These are phyloP conservation scores for Kazachstania kunashirensis DNA, from an alignment of 805 yeast species.

Conservation along the genomic window DNA sequence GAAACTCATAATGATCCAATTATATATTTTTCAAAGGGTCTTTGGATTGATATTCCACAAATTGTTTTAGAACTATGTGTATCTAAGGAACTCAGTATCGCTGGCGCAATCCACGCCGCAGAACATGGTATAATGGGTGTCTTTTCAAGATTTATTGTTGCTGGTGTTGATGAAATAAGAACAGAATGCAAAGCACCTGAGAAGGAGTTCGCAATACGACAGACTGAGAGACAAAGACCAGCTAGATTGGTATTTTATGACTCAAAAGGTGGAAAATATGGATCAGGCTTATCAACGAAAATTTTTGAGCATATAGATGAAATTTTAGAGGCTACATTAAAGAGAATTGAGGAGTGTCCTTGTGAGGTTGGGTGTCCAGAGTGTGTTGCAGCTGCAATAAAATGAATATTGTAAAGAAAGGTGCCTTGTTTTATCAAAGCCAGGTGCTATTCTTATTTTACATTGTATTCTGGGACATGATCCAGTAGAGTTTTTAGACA, in stretches of 20 bases:
- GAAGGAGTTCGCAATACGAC: slow-evolving; percentile 78
- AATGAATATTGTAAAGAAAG: slow-evolving; percentile 78
- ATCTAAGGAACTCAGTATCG: slow-evolving; percentile 51
- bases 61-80: slow-evolving; percentile 50
- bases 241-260: slow-evolving; percentile 81
- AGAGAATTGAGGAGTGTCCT: slow-evolving; percentile 52
- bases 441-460: slow-evolving; percentile 67
- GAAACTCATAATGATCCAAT: slow-evolving; percentile 89
- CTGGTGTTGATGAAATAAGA: slow-evolving; percentile 66
- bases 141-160: slow-evolving; percentile 61
- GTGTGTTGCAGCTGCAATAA: slow-evolving; percentile 77
- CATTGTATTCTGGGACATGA: slow-evolving; percentile 50
- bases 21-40: slow-evolving; percentile 57
- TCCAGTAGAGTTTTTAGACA: slow-evolving; percentile 20
- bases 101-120: slow-evolving; percentile 96
- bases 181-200: slow-evolving; percentile 98
- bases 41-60: slow-evolving; percentile 83
- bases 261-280: slow-evolving; percentile 67
- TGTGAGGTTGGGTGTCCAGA: slow-evolving; percentile 65
- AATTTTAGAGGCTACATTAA: slow-evolving; percentile 50
- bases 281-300: slow-evolving; percentile 70
- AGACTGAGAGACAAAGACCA: slow-evolving; percentile 67
- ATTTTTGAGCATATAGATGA: slow-evolving; percentile 72
- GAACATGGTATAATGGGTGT: slow-evolving; percentile 82
- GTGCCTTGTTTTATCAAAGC: slow-evolving; percentile 75